A percentile compares a stretch with the other conserved stretches of the same genome.
phyloP scores from a whole-genome alignment of 1,284 basidiomycete species.

The Puccinia triticina region DNA sequence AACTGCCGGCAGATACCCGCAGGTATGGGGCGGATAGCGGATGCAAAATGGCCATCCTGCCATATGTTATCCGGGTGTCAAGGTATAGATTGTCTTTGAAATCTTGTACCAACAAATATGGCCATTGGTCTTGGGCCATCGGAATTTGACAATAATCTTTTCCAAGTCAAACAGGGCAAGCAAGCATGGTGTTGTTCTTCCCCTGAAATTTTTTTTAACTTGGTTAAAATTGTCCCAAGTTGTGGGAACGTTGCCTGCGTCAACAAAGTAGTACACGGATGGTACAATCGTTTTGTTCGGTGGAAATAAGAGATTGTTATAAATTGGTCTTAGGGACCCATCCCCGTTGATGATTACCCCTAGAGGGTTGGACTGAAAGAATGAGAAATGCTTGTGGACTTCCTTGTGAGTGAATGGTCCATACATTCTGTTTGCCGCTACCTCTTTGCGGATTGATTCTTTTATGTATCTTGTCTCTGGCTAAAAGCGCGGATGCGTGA shows the following conservation, averaged over 20 bases:
- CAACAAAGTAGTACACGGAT: not conserved
- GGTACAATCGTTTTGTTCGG: not conserved
- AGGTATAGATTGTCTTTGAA: not conserved
- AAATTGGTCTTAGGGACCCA: not conserved
- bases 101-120: not conserved
- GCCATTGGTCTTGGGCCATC: no score
- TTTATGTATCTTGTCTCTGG: not conserved
- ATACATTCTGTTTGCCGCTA: no score
- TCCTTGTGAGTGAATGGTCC: not conserved
- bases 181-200: not conserved
- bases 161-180: no score
- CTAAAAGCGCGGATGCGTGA: not conserved
- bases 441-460: not conserved
- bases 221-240: slow-evolving; percentile 32
- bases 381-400: not conserved
- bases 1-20: no score
- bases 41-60: no score
- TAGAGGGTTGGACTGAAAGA: slow-evolving; percentile 15
- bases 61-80: no score
- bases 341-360: not conserved
- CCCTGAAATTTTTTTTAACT: not conserved
- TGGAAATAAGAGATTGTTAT: not conserved
- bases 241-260: not conserved
- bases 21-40: no score
- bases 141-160: no score